Evolutionary conservation across 2,329 filamentous ascomycete genomes (phyloP).

Genomic region (Fusarium nanum): DNA sequence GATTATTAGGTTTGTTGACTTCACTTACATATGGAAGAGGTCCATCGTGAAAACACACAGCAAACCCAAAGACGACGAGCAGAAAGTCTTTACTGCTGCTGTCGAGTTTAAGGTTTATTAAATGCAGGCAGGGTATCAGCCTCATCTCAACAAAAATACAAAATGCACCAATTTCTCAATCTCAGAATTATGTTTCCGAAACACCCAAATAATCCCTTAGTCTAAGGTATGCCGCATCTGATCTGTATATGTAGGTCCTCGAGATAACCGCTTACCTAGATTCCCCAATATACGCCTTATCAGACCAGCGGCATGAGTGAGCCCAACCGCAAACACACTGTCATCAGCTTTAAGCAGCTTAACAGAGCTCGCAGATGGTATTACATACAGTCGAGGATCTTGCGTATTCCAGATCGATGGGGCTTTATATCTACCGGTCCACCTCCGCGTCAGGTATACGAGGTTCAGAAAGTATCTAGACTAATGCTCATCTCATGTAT

Average conservation of each 20-base stretch:
- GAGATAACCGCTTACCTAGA: not conserved
- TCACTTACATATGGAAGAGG: not conserved
- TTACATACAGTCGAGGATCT: conserved; percentile 2
- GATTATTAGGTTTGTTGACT: not conserved
- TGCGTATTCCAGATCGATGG: conserved; percentile 17
- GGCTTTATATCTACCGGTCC: conserved; percentile 11
- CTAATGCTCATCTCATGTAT: not conserved
- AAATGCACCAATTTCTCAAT: not conserved
- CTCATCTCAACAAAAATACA: not conserved
- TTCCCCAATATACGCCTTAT: not conserved
- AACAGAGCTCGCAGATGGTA: conserved; percentile 2
- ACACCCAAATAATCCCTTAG: not conserved
- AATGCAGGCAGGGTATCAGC: not conserved
- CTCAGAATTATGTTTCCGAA: not conserved
- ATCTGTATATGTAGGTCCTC: not conserved
- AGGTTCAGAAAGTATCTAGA: not conserved
- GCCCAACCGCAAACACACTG: not conserved
- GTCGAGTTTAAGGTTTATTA: not conserved
- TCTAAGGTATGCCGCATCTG: not conserved
- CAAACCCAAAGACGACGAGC: not conserved
- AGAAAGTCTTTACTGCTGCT: not conserved
- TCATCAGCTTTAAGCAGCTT: not conserved
- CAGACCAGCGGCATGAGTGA: not conserved
- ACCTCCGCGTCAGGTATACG: not conserved
- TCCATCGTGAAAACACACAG: not conserved